Percentiles rank a stretch among this genome's conserved stretches.
phyloP scores from a whole-genome alignment of 345 rosid species.

The Carallia pectinifolia region DNA sequence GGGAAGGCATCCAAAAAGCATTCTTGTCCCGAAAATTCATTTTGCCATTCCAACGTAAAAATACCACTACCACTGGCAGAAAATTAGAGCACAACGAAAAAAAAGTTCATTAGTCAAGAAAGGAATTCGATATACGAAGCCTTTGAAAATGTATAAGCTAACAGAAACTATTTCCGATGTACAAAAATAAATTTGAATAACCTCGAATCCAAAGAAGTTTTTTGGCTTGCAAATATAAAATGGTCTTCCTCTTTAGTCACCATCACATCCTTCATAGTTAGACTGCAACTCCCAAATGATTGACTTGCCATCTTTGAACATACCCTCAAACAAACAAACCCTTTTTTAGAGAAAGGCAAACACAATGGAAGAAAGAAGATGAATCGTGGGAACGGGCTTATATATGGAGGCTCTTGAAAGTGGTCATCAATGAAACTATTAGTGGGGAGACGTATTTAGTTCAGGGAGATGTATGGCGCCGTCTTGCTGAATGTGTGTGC shows the following conservation, averaged over 20 bases:
- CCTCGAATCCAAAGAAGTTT: conserved; percentile 23
- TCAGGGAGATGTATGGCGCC: conserved; percentile 28
- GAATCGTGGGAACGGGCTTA: not conserved
- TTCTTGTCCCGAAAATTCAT: conserved; percentile 23
- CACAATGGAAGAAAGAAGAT: not conserved
- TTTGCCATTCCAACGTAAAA: conserved; percentile 25
- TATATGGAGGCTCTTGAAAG: not conserved
- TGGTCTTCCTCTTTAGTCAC: conserved; percentile 28
- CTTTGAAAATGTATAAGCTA: not conserved
- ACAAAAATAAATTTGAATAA: not conserved
- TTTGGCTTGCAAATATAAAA: conserved; percentile 20
- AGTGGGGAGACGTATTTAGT: not conserved
- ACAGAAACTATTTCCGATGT: no score
- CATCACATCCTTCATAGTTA: conserved; percentile 2
- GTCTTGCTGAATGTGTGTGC: conserved; percentile 19
- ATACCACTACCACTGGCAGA: conserved; percentile 20
- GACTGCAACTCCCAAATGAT: no score
- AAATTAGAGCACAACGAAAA: not conserved
- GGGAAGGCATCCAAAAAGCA: conserved; percentile 22
- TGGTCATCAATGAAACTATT: conserved; percentile 1
- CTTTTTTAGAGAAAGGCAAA: conserved; percentile 7
- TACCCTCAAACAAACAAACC: not conserved
- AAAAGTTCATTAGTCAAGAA: not conserved
- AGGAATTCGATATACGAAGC: not conserved
- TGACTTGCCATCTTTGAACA: not conserved